phyloP scores from a whole-genome alignment of 1,284 basidiomycete genomes.

The Leccinum huronense region DNA sequence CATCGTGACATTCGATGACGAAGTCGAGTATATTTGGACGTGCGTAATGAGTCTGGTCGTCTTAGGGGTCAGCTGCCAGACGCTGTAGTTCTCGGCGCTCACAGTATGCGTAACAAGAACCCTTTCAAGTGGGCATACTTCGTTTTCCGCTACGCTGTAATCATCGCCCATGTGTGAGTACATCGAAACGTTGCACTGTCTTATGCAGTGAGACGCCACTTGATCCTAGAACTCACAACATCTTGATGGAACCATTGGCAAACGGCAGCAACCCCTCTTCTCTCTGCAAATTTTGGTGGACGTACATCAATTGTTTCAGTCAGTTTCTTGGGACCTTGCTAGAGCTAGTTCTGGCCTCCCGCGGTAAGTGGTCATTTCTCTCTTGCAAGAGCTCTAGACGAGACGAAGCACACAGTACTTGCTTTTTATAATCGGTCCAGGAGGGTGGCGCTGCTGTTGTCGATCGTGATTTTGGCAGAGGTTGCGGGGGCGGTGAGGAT shows the following conservation, averaged over 20 bases:
- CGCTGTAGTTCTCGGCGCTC: not conserved
- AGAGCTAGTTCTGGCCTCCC: conserved; percentile 23
- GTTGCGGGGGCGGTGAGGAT: conserved; percentile 3
- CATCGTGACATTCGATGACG: conserved; percentile 19
- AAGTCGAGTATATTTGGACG: conserved; percentile 27
- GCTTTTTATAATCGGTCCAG: conserved; percentile 26
- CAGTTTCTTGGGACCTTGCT: conserved; percentile 17
- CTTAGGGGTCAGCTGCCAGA: not conserved
- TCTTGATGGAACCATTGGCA: conserved; percentile 10
- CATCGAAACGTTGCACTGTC: not conserved
- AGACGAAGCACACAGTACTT: conserved; percentile 14
- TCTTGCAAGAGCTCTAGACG: not conserved
- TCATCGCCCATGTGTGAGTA: conserved; percentile 22
- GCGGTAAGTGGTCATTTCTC: conserved; percentile 14
- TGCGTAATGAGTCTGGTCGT: conserved; percentile 10
- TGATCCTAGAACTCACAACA: conserved; percentile 18
- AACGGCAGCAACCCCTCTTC: conserved; percentile 17
- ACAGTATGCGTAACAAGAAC: conserved; percentile 22
- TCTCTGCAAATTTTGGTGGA: conserved; percentile 20
- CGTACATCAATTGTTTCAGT: conserved; percentile 7
- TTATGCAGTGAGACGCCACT: not conserved
- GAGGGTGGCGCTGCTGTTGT: conserved; percentile 14
- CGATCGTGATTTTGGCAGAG: conserved; percentile 18
- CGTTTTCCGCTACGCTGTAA: conserved; percentile 11
- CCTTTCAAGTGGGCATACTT: conserved; percentile 26